Evolutionary conservation across 2,329 filamentous ascomycete species (phyloP).

Genomic region (Phialocephala subalpina): DNA sequence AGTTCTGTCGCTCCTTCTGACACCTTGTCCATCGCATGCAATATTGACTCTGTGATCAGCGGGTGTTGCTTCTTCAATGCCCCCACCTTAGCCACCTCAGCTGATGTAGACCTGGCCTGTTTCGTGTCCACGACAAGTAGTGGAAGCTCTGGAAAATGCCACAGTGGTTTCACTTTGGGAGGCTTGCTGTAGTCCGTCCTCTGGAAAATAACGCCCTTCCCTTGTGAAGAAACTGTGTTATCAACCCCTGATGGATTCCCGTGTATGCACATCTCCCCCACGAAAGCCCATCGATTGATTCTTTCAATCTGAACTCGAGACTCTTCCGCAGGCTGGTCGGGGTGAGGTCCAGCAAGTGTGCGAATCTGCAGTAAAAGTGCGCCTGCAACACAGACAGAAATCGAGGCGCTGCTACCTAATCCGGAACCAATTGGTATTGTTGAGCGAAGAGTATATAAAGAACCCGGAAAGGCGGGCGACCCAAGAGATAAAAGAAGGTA

Average conservation of each 20-base stretch:
- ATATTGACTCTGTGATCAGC: conserved; percentile 78
- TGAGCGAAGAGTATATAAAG: conserved; percentile 89
- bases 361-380: conserved; percentile 89
- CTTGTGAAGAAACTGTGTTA: conserved; percentile 93
- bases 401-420: conserved; percentile 92
- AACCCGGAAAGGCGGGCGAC: conserved; percentile 78
- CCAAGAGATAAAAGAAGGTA: conserved; percentile 93
- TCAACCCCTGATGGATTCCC: conserved; percentile 96
- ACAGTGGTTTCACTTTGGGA: conserved; percentile 77
- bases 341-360: conserved; percentile 87
- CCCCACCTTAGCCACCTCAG: conserved; percentile 87
- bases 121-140: conserved; percentile 89
- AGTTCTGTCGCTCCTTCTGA: conserved; percentile 62
- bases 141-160: conserved; percentile 90
- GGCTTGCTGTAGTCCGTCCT: conserved; percentile 80
- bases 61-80: conserved; percentile 76
- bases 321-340: conserved; percentile 87
- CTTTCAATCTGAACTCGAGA: conserved; percentile 90
- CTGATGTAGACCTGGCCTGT: conserved; percentile 84
- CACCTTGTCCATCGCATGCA: conserved; percentile 85
- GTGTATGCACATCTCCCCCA: conserved; percentile 96
- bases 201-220: conserved; percentile 93
- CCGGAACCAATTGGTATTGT: conserved; percentile 94
- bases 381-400: conserved; percentile 86
- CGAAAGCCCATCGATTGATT: conserved; percentile 98